Evolutionary conservation across 192 early-diverging fungal species (phyloP).

Genomic region (Entomortierella lignicola): DNA sequence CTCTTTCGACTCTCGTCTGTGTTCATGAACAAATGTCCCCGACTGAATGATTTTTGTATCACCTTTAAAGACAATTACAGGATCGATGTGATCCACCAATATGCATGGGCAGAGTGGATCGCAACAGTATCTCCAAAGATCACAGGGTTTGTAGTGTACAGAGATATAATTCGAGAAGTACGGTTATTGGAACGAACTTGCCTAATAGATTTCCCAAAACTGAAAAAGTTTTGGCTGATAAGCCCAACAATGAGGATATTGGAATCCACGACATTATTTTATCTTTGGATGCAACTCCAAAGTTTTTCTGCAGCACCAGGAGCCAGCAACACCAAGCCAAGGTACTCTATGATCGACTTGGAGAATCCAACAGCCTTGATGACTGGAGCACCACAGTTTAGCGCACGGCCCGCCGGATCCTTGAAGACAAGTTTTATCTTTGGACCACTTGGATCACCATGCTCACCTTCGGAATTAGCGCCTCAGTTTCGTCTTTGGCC

Average conservation of each 20-base stretch:
- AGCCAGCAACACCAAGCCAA: not conserved
- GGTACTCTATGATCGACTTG: not conserved
- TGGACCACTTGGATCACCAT: not conserved
- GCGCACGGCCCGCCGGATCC: too few species aligned
- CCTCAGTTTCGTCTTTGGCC: not conserved
- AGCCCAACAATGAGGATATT: too few species aligned
- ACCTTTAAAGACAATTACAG: not conserved
- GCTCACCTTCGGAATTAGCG: not conserved
- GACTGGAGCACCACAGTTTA: too few species aligned
- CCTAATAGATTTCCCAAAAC: not conserved
- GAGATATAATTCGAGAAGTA: not conserved
- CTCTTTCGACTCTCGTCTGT: not conserved
- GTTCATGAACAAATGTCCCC: not conserved
- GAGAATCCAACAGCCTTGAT: not conserved
- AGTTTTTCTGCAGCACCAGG: not conserved
- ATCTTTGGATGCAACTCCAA: not conserved
- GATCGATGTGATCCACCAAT: not conserved
- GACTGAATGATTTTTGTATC: not conserved
- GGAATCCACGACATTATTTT: not conserved
- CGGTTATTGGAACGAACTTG: constrained; percentile 4
- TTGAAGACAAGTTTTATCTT: too few species aligned
- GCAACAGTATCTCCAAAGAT: not conserved
- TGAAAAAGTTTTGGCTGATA: not conserved
- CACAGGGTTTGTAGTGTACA: not conserved
- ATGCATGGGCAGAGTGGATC: constrained; percentile 6